Percentiles rank a stretch among this genome's conserved stretches.
Evolutionary conservation across 2,329 filamentous ascomycete genomes (phyloP).

Genomic region (Hymenoscyphus scutula): DNA sequence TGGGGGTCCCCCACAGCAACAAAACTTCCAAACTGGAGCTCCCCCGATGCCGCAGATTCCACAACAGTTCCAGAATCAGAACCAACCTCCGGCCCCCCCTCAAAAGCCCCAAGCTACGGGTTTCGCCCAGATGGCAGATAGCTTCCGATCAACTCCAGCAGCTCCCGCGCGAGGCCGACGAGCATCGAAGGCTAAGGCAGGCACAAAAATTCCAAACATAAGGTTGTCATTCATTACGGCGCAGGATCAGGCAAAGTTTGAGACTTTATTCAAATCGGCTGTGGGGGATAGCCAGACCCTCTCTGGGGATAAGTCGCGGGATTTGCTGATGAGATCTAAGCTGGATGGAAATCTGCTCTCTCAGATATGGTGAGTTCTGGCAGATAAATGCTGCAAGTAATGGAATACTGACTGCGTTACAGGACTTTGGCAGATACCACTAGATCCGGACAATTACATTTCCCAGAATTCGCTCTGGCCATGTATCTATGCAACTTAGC

Average conservation of each 20-base stretch:
- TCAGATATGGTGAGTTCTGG: slow-evolving; percentile 75
- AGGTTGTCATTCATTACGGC: slow-evolving; percentile 94
- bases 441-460: slow-evolving; percentile 91
- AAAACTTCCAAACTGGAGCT: slow-evolving; percentile 36
- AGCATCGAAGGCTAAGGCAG: slow-evolving; percentile 52
- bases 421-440: slow-evolving; percentile 95
- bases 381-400: slow-evolving; percentile 11
- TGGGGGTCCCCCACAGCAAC: slow-evolving; percentile 39
- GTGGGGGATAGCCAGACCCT: slow-evolving; percentile 81
- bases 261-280: slow-evolving; percentile 95
- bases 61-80: slow-evolving; percentile 42
- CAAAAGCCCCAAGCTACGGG: slow-evolving; percentile 66
- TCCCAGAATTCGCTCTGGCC: slow-evolving; percentile 93
- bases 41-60: slow-evolving; percentile 37
- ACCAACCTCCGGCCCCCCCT: slow-evolving; percentile 55
- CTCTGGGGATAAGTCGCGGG: slow-evolving; percentile 88
- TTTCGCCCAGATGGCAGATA: slow-evolving; percentile 65
- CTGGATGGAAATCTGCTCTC: slow-evolving; percentile 83
- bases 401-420: slow-evolving; percentile 26
- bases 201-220: slow-evolving; percentile 86
- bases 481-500: slow-evolving; percentile 99
- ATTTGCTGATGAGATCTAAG: slow-evolving; percentile 83
- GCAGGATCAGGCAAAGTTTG: slow-evolving; percentile 92
- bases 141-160: slow-evolving; percentile 53
- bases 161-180: slow-evolving; percentile 44